Evolutionary conservation across 345 rosid species (phyloP).

Genomic region (Eucalyptus microcorys): DNA sequence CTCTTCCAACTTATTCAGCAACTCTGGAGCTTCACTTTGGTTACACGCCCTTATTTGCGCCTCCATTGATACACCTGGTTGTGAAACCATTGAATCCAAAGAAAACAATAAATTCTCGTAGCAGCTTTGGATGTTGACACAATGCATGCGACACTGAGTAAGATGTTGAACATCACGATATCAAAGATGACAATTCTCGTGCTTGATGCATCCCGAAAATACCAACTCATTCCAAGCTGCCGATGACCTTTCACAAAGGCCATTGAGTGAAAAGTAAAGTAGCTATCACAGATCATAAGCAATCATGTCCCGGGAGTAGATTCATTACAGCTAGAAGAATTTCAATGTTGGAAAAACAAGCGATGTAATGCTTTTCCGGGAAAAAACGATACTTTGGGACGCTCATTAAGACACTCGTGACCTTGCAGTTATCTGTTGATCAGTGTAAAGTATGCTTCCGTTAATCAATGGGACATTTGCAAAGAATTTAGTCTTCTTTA

Average conservation of each 20-base stretch:
- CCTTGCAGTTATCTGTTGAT: neutral
- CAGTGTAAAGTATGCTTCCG: neutral
- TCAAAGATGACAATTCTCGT: neutral
- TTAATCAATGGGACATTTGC: neutral
- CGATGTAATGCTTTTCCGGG: neutral
- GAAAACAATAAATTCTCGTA: neutral
- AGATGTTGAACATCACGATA: neutral
- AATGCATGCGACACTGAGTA: neutral
- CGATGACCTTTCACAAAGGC: neutral
- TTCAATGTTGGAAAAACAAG: neutral
- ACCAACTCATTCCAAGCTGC: neutral
- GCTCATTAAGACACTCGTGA: neutral
- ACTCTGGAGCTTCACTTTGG: neutral
- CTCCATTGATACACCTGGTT: neutral
- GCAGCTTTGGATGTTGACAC: neutral
- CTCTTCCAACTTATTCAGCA: neutral
- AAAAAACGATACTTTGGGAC: neutral
- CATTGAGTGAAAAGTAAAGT: neutral
- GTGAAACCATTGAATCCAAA: neutral
- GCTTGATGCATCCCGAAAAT: neutral
- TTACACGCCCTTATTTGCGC: neutral
- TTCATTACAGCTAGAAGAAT: neutral
- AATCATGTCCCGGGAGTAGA: neutral
- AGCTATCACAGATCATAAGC: neutral
- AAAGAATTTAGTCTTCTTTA: neutral